Base-by-base conservation (phyloP, 2,329 filamentous ascomycete genomes). In the Emericellopsis atlantica region DNA sequence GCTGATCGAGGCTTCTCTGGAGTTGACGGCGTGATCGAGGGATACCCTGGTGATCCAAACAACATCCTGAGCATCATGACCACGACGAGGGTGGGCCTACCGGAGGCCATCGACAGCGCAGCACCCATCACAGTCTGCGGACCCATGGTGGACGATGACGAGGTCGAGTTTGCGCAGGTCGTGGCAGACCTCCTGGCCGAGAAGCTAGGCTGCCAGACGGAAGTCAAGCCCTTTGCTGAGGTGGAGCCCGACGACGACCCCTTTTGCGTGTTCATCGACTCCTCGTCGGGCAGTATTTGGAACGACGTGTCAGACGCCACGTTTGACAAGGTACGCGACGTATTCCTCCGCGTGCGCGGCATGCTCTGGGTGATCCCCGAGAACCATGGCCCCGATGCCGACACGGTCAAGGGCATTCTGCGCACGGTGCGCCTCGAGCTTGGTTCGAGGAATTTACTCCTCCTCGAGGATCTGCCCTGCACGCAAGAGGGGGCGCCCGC, bases 331-430 rank as follows among this genome's bases (percentile, higher is more conserved):
- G n/a, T 48, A 10, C 33, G 43, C 31, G n/a, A 18, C 32, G 7
- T 46, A 18, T 37, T 48, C 4, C 21, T 41, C 12, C n/a, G 42
- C n/a, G 40, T 32, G 9, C 32, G 24, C 7, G 46, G 44, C 8
- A 32, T 46, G 14, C 21, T 48, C 12, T 48, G 46, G 46, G 44
- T 42, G 10, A 36, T 42, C 12, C 46, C 40, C 7, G 39, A 43
- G 22, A 23, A 33, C 21, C 34, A 29, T 15, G 6, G 22, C 4
- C 46, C 43, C 12, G 46, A 48, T 14, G 29, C 37, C 24, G 36
- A 35, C 4, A 29, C 37, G n/a, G 41, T 48, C 22, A 40, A 37
- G 33, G 46, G 46, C 7, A 40, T 48, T 6, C 38, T 48, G 10
- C 44, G 37, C 9, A 39, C 42, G 4, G 21, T 48, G 7, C 42